These are phyloP conservation scores for Botrytis hyacinthi DNA, from an alignment of 2,329 filamentous ascomycete species.

Conservation along the genomic window DNA sequence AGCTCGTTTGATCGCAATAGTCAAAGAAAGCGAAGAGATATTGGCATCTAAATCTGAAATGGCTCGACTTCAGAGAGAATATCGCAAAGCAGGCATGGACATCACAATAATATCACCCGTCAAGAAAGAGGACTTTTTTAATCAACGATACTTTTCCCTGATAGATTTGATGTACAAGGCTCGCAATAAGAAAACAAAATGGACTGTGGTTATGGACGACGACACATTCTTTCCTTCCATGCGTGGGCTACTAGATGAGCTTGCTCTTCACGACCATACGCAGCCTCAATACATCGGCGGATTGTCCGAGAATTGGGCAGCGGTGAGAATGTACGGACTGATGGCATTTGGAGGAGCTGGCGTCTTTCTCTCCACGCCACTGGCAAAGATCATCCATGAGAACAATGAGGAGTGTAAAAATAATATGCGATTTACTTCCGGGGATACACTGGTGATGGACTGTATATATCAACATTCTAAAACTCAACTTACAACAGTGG, in stretches of 20 bases:
- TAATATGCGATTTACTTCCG: slow-evolving; percentile 33
- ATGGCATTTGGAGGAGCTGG: slow-evolving; percentile 39
- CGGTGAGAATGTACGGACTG: slow-evolving; percentile 37
- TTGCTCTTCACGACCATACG: slow-evolving; percentile 36
- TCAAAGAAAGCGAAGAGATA: slow-evolving; percentile 35
- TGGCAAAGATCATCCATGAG: slow-evolving; percentile 32
- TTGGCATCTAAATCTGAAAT: slow-evolving; percentile 32
- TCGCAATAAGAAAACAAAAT: slow-evolving; percentile 40
- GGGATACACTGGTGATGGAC: slow-evolving; percentile 38
- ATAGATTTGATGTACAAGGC: slow-evolving; percentile 44
- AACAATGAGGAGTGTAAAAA: slow-evolving; percentile 34
- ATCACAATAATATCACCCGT: slow-evolving; percentile 35
- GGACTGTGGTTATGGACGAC: slow-evolving; percentile 37
- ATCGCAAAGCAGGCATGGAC: slow-evolving; percentile 33
- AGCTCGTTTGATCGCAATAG: slow-evolving; percentile 35
- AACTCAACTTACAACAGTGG: slow-evolving; percentile 33
- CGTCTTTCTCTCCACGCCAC: slow-evolving; percentile 33
- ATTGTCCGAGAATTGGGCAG: slow-evolving; percentile 37
- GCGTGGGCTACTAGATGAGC: slow-evolving; percentile 34
- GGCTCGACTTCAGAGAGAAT: slow-evolving; percentile 31
- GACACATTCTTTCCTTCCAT: slow-evolving; percentile 40
- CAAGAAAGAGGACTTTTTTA: slow-evolving; percentile 29
- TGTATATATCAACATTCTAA: slow-evolving; percentile 34
- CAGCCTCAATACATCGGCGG: slow-evolving; percentile 35
- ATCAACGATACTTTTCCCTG: slow-evolving; percentile 47